These are phyloP conservation scores for Dendrobium catenatum DNA, from an alignment of 106 monocot genomes.

Conservation along the genomic window DNA sequence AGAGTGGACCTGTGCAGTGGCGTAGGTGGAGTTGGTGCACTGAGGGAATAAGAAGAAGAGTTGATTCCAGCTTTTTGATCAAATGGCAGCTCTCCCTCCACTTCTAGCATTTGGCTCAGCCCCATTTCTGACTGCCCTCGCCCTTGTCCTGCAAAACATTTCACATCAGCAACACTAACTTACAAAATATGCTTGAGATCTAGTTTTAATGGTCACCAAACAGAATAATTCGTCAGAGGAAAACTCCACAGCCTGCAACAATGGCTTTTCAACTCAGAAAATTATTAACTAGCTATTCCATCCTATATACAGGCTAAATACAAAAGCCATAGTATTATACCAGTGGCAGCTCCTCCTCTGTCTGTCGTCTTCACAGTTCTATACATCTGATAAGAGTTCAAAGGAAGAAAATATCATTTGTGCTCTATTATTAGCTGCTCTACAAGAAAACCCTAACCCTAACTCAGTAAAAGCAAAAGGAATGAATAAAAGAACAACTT, in stretches of 20 bases:
- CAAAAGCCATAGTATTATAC: background rate
- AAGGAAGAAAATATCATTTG: background rate
- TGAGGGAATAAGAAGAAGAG: slow-evolving; percentile 18
- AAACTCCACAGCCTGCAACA: background rate
- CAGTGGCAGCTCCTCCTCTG: slow-evolving; percentile 24
- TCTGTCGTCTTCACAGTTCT: slow-evolving; percentile 81
- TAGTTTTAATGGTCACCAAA: background rate
- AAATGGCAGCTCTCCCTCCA: slow-evolving; percentile 12
- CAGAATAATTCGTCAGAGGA: background rate
- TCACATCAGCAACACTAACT: background rate
- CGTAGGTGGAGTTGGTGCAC: slow-evolving; percentile 9
- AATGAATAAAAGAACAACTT: background rate
- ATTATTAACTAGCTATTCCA: background rate
- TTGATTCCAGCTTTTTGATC: slow-evolving; percentile 12
- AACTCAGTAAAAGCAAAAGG: background rate
- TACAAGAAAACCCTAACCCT: background rate
- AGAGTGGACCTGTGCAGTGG: background rate
- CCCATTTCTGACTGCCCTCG: slow-evolving; percentile 35
- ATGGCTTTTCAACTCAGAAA: background rate
- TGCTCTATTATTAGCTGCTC: background rate
- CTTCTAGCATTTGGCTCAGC: slow-evolving; percentile 20
- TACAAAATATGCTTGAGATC: background rate
- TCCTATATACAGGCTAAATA: background rate
- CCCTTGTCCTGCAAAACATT: slow-evolving; percentile 17
- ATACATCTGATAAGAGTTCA: slow-evolving; percentile 48